Evolutionary conservation across 2,329 filamentous ascomycete species (phyloP).

Genomic region (Xylaria digitata): DNA sequence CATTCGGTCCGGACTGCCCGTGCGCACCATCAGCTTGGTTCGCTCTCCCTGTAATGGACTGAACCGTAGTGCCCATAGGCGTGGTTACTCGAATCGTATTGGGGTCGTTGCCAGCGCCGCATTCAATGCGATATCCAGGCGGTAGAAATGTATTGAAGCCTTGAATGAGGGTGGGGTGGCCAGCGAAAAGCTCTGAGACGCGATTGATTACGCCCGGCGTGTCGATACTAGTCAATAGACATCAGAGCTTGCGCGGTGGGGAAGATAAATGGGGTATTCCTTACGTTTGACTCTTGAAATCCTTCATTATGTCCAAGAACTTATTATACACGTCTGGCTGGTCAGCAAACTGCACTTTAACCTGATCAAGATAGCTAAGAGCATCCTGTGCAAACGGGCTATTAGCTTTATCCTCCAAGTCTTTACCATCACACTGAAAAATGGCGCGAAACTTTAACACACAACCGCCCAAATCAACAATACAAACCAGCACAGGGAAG

Average conservation of each 20-base stretch:
- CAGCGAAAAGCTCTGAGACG: conserved; percentile 94
- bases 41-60: conserved; percentile 76
- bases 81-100: conserved; percentile 97
- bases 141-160: conserved; percentile 98
- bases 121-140: conserved; percentile 95
- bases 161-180: conserved; percentile 94
- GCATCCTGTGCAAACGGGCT: conserved; percentile 64
- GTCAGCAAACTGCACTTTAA: conserved; percentile 97
- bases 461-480: neutral
- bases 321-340: conserved; percentile 97
- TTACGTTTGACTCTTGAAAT: conserved; percentile 97
- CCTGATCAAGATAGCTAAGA: conserved; percentile 95
- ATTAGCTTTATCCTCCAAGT: conserved; percentile 43
- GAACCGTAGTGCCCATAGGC: conserved; percentile 95
- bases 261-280: conserved; percentile 52
- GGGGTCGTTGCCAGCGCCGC: conserved; percentile 90
- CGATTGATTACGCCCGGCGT: conserved; percentile 97
- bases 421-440: conserved; percentile 9
- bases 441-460: neutral
- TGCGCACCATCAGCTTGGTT: conserved; percentile 59
- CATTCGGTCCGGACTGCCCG: conserved; percentile 52
- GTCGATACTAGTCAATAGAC: conserved; percentile 73
- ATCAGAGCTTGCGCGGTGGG: conserved; percentile 46
- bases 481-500: neutral
- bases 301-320: conserved; percentile 99